These are phyloP conservation scores for Talaromyces atroroseus DNA, from an alignment of 2,329 filamentous ascomycete species.

Conservation along the genomic window DNA sequence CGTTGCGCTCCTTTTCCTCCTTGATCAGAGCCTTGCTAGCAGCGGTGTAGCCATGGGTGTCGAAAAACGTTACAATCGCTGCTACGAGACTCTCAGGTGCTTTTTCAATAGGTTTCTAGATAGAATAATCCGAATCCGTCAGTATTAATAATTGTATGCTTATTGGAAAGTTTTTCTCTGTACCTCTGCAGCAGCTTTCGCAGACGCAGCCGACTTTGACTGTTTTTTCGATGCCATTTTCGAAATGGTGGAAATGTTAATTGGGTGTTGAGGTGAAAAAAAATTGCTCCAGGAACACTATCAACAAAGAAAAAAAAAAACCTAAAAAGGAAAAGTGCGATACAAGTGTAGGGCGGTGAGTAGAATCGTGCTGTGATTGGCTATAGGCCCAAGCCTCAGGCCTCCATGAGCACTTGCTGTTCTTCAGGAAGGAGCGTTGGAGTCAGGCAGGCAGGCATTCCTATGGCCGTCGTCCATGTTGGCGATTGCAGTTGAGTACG, in stretches of 20 bases:
- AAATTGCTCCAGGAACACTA: neutral
- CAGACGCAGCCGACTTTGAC: slow-evolving; percentile 20
- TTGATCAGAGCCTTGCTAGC: slow-evolving; percentile 59
- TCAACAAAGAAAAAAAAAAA: slow-evolving; percentile 10
- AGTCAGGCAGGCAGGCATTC: neutral
- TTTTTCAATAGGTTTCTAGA: slow-evolving; percentile 1
- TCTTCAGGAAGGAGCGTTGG: neutral
- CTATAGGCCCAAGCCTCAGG: neutral
- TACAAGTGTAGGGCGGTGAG: slow-evolving; percentile 12
- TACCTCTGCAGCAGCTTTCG: slow-evolving; percentile 16
- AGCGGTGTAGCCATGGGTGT: slow-evolving; percentile 58
- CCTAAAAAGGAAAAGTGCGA: slow-evolving; percentile 9
- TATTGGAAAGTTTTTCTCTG: neutral
- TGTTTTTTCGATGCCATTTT: slow-evolving; percentile 25
- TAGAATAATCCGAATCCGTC: neutral
- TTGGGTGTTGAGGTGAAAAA: neutral
- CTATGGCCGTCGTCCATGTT: neutral
- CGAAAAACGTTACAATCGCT: slow-evolving; percentile 62
- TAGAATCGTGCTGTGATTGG: neutral
- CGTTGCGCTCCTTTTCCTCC: slow-evolving; percentile 46
- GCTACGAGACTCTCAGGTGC: slow-evolving; percentile 48
- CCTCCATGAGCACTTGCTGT: neutral
- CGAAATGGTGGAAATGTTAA: neutral
- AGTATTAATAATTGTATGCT: neutral
- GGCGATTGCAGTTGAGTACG: neutral